Evolutionary conservation across 2,329 filamentous ascomycete species (phyloP).

Genomic region (Hymenoscyphus infarciens): DNA sequence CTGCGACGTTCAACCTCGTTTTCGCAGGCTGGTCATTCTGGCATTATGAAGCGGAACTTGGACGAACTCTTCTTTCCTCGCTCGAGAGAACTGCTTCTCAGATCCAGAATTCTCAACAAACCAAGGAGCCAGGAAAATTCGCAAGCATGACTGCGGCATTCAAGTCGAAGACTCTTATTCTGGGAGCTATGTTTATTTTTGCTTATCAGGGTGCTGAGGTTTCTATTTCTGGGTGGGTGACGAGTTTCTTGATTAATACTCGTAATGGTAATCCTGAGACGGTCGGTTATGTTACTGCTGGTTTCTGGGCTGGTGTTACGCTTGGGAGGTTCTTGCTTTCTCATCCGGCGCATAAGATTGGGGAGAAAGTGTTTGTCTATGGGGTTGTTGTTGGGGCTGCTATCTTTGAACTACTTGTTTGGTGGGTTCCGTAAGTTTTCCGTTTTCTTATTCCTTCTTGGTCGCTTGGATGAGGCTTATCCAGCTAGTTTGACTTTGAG

Average conservation of each 20-base stretch:
- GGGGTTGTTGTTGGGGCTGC: slow-evolving; percentile 57
- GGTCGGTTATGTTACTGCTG: slow-evolving; percentile 76
- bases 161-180: slow-evolving; percentile 54
- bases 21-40: slow-evolving; percentile 66
- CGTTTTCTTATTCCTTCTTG: background rate
- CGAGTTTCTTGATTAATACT: slow-evolving; percentile 74
- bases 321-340: slow-evolving; percentile 70
- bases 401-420: slow-evolving; percentile 71
- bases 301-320: slow-evolving; percentile 72
- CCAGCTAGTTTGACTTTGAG: no score
- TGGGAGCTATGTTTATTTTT: slow-evolving; percentile 80
- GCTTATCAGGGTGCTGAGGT: slow-evolving; percentile 84
- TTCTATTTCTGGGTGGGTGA: slow-evolving; percentile 80
- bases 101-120: slow-evolving; percentile 15
- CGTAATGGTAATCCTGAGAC: slow-evolving; percentile 65
- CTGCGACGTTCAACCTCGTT: slow-evolving; percentile 54
- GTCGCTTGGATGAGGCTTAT: background rate
- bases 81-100: slow-evolving; percentile 41
- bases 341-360: slow-evolving; percentile 61
- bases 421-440: slow-evolving; percentile 56
- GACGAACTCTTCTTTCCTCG: slow-evolving; percentile 40
- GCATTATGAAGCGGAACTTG: slow-evolving; percentile 61
- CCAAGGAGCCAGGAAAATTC: slow-evolving; percentile 37
- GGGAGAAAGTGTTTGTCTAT: slow-evolving; percentile 68
- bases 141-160: slow-evolving; percentile 43